Percentiles rank a stretch among this genome's conserved stretches.
phyloP scores from a whole-genome alignment of 441 rosid genomes.

The Gossypium gossypioides region DNA sequence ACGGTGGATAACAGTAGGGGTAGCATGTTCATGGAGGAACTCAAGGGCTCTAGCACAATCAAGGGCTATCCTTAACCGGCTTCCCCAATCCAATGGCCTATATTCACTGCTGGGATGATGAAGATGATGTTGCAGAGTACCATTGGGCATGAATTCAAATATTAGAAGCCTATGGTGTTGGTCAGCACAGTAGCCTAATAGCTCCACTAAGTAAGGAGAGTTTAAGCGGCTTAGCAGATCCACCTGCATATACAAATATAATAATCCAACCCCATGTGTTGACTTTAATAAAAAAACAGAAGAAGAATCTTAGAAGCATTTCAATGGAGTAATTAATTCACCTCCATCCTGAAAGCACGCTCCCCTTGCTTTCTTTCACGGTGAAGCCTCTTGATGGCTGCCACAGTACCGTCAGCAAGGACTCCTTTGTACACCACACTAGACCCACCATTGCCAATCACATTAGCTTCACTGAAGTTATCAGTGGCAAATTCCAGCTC shows the following conservation, averaged over 20 bases:
- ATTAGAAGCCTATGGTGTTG: constrained; percentile 64
- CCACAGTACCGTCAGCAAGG: constrained; percentile 63
- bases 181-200: constrained; percentile 90
- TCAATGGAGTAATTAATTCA: constrained; percentile 11
- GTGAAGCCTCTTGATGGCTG: constrained; percentile 63
- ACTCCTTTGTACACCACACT: constrained; percentile 66
- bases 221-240: constrained; percentile 78
- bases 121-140: constrained; percentile 53
- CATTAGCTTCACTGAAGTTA: constrained; percentile 46
- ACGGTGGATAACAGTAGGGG: constrained; percentile 69
- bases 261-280: constrained; percentile 19
- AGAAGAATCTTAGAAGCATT: background rate
- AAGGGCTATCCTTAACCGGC: constrained; percentile 66
- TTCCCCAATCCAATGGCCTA: constrained; percentile 55
- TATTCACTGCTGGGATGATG: constrained; percentile 29
- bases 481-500: constrained; percentile 68
- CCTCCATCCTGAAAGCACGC: constrained; percentile 79
- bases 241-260: constrained; percentile 38
- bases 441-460: constrained; percentile 46
- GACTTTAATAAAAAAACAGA: background rate
- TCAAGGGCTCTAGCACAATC: constrained; percentile 78
- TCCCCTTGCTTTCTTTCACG: constrained; percentile 62
- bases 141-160: constrained; percentile 68
- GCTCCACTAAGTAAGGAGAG: constrained; percentile 69
- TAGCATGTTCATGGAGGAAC: constrained; percentile 62